A percentile compares a stretch with the other conserved stretches of the same genome.
phyloP scores from a whole-genome alignment of 2,329 filamentous ascomycete species.

The Colletotrichum phormii region DNA sequence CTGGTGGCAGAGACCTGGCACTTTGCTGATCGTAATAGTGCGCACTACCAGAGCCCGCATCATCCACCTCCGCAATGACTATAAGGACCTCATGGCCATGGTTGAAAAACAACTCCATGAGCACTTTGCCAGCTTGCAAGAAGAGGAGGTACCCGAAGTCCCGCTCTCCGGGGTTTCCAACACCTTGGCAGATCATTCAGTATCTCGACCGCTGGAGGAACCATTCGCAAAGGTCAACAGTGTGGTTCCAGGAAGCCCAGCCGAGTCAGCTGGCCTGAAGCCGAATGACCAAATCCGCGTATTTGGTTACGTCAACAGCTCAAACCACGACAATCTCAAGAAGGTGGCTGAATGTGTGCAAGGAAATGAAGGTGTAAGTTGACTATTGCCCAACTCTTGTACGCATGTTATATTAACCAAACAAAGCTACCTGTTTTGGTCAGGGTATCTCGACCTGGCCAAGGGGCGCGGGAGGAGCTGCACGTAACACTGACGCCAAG shows the following conservation, averaged over 20 bases:
- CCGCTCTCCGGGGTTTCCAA: background rate
- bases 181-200: constrained; percentile 35
- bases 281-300: constrained; percentile 83
- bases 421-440: constrained; percentile 76
- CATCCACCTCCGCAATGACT: constrained; percentile 90
- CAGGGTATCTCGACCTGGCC: constrained; percentile 66
- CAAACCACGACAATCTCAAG: constrained; percentile 86
- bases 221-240: constrained; percentile 93
- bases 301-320: constrained; percentile 86
- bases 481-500: constrained; percentile 80
- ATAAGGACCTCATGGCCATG: constrained; percentile 85
- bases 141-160: constrained; percentile 53
- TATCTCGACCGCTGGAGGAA: constrained; percentile 48
- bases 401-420: constrained; percentile 40
- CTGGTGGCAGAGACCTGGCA: background rate
- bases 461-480: constrained; percentile 65
- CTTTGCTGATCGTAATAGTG: constrained; percentile 63
- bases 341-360: constrained; percentile 92
- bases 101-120: constrained; percentile 91
- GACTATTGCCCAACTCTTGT: constrained; percentile 12
- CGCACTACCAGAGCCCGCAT: constrained; percentile 93
- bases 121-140: constrained; percentile 81
- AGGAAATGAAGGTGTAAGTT: constrained; percentile 86
- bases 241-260: constrained; percentile 82
- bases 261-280: constrained; percentile 83